These are phyloP conservation scores for Lasiosphaeria hispida DNA, from an alignment of 495 filamentous ascomycete genomes.

Conservation along the genomic window DNA sequence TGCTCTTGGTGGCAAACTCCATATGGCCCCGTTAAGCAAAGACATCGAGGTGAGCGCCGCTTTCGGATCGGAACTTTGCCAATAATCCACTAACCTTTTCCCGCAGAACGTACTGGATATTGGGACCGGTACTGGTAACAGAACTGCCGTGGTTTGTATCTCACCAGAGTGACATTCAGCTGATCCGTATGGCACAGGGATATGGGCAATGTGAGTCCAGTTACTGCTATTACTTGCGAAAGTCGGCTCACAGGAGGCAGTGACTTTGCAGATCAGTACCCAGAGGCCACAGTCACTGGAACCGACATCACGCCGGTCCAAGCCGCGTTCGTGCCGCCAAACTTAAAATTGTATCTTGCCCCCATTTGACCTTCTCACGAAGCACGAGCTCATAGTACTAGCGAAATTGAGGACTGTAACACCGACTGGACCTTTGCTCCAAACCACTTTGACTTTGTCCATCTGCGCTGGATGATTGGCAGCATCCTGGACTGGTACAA, in stretches of 20 bases:
- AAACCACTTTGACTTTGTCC: constrained; percentile 58
- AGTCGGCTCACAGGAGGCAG: constrained; percentile 14
- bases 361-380: neutral
- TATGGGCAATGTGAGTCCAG: constrained; percentile 40
- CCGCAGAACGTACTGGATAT: neutral
- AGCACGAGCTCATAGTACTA: neutral
- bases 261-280: constrained; percentile 48
- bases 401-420: constrained; percentile 49
- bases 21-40: constrained; percentile 52
- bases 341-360: constrained; percentile 39
- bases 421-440: constrained; percentile 44
- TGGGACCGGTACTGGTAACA: neutral
- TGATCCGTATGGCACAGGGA: constrained; percentile 43
- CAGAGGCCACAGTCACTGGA: constrained; percentile 53
- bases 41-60: constrained; percentile 19
- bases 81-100: neutral
- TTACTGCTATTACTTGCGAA: neutral
- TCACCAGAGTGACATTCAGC: too few relatives aligned
- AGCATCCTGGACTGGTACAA: constrained; percentile 52
- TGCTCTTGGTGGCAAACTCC: constrained; percentile 53
- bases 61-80: neutral
- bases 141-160: neutral
- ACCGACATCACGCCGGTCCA: constrained; percentile 65
- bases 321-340: constrained; percentile 47
- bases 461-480: constrained; percentile 51